Base-by-base conservation (phyloP, 2,329 filamentous ascomycete species). In the Exophiala viscosa region DNA sequence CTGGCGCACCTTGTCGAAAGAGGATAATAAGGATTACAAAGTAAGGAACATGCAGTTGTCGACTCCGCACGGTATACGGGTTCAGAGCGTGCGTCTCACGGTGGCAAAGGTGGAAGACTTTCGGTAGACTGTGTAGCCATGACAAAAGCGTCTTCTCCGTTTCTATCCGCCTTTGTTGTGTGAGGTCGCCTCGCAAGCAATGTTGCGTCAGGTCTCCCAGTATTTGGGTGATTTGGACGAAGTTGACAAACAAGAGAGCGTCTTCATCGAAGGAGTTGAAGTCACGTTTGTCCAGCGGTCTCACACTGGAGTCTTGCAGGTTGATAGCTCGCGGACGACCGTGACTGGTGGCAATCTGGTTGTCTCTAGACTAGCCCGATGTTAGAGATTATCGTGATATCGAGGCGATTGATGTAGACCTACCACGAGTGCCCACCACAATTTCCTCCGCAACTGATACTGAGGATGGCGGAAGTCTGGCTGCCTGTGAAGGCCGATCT, bases 381-480 rank as follows among this genome's bases (percentile, higher is more conserved):
- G 43, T 52, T 35, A 52, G 35, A 38, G 31, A 10, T 13, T 20
- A n/a, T 15, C n/a, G 23, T 3, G 13, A 20, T 23, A 20, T 2
- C 13, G 9, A 14, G 5, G 11, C 41, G 15, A 8, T 15, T 36
- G 5, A 11, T 18, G 13, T 58, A n/a, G n/a, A n/a, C 70, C 63
- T 46, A 71, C 70, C 38, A 70, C 70, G 14, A 74, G 57, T 14
- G 69, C 71, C 72, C 72, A 75, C 72, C 71, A 75, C 7, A 75
- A 62, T 42, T 71, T 64, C 45, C 67, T 68, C 43, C 72, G 64
- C 9, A 73, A 52, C 5, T 65, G 45, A 9, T 48, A 55, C 48
- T 60, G 68, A 18, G 62, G 57, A 44, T 65, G 67, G 3, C 60
- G 61, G 3, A 58, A 59, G 14, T 52, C 49, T 2, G 72, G 71